phyloP scores from a whole-genome alignment of 164 flowering plant genomes.

The Piper betle region DNA sequence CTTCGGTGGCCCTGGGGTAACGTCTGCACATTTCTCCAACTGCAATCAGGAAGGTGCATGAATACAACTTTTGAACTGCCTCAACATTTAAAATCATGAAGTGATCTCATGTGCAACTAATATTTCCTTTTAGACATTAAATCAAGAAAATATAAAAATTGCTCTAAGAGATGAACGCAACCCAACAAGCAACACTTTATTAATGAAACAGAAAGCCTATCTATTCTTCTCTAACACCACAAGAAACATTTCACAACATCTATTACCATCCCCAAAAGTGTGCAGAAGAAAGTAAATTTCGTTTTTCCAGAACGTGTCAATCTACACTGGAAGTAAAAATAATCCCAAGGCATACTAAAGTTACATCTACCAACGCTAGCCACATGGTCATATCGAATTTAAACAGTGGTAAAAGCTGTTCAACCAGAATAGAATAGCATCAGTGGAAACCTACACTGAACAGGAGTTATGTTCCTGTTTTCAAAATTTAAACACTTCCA shows the following conservation, averaged over 20 bases:
- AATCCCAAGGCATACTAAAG: background rate
- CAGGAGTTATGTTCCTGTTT: slow-evolving; percentile 44
- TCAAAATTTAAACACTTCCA: slow-evolving; percentile 87
- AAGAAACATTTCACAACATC: too few relatives aligned
- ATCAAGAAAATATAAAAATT: background rate
- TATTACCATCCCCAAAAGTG: too few relatives aligned
- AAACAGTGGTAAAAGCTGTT: background rate
- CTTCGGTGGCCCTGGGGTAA: slow-evolving; percentile 76
- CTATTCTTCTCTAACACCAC: too few relatives aligned
- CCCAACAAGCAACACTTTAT: background rate
- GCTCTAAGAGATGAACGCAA: background rate
- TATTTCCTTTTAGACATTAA: background rate
- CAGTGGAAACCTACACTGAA: slow-evolving; percentile 48
- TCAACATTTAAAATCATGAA: background rate
- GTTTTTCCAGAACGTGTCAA: too few relatives aligned
- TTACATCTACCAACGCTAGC: background rate
- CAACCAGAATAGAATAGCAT: background rate
- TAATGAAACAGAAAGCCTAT: background rate
- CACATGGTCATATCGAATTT: background rate
- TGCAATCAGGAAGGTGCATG: slow-evolving; percentile 16
- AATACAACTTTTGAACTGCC: background rate
- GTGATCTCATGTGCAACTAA: background rate
- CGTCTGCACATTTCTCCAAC: slow-evolving; percentile 85
- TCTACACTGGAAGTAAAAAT: too few relatives aligned
- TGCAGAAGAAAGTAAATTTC: too few relatives aligned